Evolutionary conservation across 768 basidiomycete genomes (phyloP).

Genomic region (Austroboletus festivus): DNA sequence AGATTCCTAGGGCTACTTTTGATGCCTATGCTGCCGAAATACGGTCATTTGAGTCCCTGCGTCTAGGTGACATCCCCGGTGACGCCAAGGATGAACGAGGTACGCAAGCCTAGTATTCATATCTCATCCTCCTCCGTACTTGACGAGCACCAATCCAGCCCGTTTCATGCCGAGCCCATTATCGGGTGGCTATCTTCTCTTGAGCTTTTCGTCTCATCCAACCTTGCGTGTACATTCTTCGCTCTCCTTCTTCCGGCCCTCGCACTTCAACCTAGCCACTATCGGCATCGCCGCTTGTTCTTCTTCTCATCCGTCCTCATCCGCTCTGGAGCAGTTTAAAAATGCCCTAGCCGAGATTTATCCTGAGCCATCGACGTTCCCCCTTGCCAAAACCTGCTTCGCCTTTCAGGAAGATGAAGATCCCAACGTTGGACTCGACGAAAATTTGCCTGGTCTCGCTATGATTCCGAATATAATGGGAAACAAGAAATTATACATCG

Average conservation of each 20-base stretch:
- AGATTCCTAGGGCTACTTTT: conserved; percentile 65
- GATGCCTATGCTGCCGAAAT: conserved; percentile 75
- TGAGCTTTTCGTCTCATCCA: conserved; percentile 75
- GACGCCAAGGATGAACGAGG: conserved; percentile 76
- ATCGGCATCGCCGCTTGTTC: conserved; percentile 81
- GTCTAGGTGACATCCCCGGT: conserved; percentile 79
- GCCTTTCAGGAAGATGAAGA: conserved; percentile 72
- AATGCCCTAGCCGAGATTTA: conserved; percentile 62
- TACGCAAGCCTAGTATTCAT: conserved; percentile 34
- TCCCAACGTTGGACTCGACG: conserved; percentile 52
- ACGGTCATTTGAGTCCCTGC: conserved; percentile 65
- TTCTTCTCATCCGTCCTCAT: conserved; percentile 47
- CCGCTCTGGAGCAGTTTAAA: conserved; percentile 65
- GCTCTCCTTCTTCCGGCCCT: conserved; percentile 72
- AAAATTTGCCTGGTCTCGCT: conserved; percentile 60
- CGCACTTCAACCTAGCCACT: conserved; percentile 81
- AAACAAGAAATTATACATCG: conserved; percentile 84
- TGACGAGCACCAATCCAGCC: conserved; percentile 40
- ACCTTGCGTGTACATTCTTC: conserved; percentile 64
- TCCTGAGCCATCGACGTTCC: conserved; percentile 63
- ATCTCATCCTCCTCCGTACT: too few relatives aligned
- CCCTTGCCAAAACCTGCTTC: conserved; percentile 78
- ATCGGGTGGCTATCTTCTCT: conserved; percentile 77
- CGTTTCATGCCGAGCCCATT: conserved; percentile 79
- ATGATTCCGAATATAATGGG: conserved; percentile 84